Conservation (phyloP, 352 stramenopile species). For the Blastocystis sp. region DNA sequence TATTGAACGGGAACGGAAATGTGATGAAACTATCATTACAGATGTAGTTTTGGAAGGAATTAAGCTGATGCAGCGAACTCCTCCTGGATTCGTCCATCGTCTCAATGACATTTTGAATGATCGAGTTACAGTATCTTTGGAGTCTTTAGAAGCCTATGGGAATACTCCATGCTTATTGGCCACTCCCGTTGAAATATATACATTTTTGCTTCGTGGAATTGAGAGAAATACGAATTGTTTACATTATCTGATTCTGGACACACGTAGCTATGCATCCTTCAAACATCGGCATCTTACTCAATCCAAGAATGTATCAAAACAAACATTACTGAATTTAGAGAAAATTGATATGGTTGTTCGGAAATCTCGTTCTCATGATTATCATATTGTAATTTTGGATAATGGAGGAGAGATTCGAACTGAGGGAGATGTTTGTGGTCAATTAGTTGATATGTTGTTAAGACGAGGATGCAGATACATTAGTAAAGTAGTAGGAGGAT, state of each 20-base stretch:
- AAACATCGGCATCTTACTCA: neutral
- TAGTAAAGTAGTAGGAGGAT: conserved; percentile 16
- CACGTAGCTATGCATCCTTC: neutral
- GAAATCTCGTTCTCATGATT: conserved; percentile 36
- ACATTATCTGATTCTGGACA: conserved; percentile 43
- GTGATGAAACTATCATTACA: conserved; percentile 8
- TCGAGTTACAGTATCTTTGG: neutral
- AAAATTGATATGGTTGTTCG: conserved; percentile 4
- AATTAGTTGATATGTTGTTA: conserved; percentile 1
- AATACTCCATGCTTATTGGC: neutral
- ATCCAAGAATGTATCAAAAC: conserved; percentile 13
- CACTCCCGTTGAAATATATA: conserved; percentile 33
- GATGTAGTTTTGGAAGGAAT: conserved; percentile 17
- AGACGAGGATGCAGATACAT: neutral
- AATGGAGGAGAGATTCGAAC: neutral
- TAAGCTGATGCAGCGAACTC: conserved; percentile 33
- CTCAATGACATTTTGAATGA: conserved; percentile 57
- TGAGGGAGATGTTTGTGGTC: neutral
- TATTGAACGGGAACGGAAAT: neutral
- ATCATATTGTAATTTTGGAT: conserved; percentile 51
- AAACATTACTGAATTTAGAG: conserved; percentile 40
- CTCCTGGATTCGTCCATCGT: conserved; percentile 39
- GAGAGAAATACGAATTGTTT: conserved; percentile 40
- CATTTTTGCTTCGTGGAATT: conserved; percentile 30
- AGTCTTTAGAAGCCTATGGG: conserved; percentile 13